These are phyloP conservation scores for Ephemerocybe angulata DNA, from an alignment of 768 basidiomycete genomes.

Conservation along the genomic window DNA sequence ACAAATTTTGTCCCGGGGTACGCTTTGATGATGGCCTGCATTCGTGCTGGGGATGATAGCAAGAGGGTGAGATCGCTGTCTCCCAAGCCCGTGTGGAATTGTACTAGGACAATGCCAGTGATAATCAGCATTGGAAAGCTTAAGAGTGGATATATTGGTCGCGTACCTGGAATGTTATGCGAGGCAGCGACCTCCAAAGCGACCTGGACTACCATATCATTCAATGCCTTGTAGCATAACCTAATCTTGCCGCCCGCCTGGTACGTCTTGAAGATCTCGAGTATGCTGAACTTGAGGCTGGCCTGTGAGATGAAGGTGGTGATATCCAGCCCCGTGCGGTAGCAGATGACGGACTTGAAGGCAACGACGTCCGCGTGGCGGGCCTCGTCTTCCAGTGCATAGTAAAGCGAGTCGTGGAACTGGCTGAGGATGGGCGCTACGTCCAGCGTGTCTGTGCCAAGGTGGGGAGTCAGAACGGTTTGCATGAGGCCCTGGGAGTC, in stretches of 20 bases:
- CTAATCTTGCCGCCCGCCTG: conserved; percentile 40
- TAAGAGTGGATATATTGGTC: neutral
- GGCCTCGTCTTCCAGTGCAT: conserved; percentile 35
- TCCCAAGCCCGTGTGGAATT: conserved; percentile 82
- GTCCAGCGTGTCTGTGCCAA: conserved; percentile 14
- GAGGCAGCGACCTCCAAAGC: conserved; percentile 51
- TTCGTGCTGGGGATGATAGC: conserved; percentile 57
- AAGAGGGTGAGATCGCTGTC: conserved; percentile 64
- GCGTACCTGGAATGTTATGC: conserved; percentile 57
- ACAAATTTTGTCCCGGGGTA: conserved; percentile 60
- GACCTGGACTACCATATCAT: conserved; percentile 61
- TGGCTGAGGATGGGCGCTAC: conserved; percentile 17
- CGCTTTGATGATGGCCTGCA: conserved; percentile 66
- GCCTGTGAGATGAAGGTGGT: conserved; percentile 22
- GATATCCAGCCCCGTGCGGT: conserved; percentile 71
- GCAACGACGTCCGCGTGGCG: conserved; percentile 49
- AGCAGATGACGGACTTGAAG: conserved; percentile 77
- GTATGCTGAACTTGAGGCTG: conserved; percentile 28
- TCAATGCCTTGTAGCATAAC: conserved; percentile 57
- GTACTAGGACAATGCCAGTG: conserved; percentile 43
- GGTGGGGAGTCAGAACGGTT: conserved; percentile 21
- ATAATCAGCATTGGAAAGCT: neutral
- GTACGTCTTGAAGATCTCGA: conserved; percentile 31
- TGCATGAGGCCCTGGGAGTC: conserved; percentile 27
- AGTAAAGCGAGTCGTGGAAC: conserved; percentile 35